Conservation (phyloP, 164 flowering plant genomes). For the Euptelea pleiosperma region DNA sequence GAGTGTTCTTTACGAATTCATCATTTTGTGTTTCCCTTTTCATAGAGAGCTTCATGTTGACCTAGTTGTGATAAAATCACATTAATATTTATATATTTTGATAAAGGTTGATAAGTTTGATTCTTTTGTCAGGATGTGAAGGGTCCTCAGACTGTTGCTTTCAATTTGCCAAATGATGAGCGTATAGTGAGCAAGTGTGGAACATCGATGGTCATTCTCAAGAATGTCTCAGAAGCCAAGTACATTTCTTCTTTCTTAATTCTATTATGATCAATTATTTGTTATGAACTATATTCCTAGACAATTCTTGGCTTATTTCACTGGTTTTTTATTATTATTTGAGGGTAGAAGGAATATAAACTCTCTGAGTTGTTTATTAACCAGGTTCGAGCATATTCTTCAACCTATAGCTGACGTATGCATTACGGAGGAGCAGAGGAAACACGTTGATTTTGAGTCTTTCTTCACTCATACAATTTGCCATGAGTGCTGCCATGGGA, state of each 20-base stretch:
- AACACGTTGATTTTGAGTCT: constrained; percentile 77
- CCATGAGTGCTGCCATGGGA: constrained; percentile 97
- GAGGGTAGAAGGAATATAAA: constrained; percentile 3
- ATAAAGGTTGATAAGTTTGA: constrained; percentile 1
- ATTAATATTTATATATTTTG: neutral
- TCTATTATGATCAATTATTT: too few relatives aligned
- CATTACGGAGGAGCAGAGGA: constrained; percentile 59
- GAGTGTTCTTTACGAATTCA: too few relatives aligned
- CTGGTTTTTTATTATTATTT: neutral
- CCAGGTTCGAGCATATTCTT: constrained; percentile 89
- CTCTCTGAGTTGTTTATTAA: constrained; percentile 9
- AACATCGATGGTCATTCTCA: constrained; percentile 95
- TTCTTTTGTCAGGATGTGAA: constrained; percentile 67
- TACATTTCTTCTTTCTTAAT: constrained; percentile 23
- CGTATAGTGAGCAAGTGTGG: constrained; percentile 91
- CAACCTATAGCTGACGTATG: constrained; percentile 74
- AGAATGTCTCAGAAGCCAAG: constrained; percentile 98
- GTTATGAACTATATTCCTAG: neutral
- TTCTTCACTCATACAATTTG: constrained; percentile 94
- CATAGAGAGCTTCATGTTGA: too few relatives aligned
- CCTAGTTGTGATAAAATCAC: too few relatives aligned
- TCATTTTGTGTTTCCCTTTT: too few relatives aligned
- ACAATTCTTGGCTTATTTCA: neutral
- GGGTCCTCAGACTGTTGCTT: constrained; percentile 97
- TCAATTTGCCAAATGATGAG: constrained; percentile 96